Evolutionary conservation across 805 yeast genomes (phyloP).

Genomic region (Pichia cabralensis): DNA sequence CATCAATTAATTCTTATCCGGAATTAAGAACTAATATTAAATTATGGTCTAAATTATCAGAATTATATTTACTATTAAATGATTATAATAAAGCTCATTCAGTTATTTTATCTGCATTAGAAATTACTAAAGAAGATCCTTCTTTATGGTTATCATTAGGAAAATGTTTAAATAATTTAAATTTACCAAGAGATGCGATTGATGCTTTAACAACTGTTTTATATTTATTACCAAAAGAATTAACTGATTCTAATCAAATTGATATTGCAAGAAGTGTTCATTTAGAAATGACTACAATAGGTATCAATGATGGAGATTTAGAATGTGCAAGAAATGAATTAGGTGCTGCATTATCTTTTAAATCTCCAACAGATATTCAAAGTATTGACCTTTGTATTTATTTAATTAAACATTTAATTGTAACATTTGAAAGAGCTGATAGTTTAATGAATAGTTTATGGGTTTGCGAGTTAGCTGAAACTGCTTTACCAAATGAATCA

Average conservation of each 20-base stretch:
- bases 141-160: conserved; percentile 40
- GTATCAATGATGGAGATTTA: conserved; percentile 39
- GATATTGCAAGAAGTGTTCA: conserved; percentile 43
- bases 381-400: conserved; percentile 35
- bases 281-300: conserved; percentile 47
- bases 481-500: conserved; percentile 34
- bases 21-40: conserved; percentile 29
- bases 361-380: conserved; percentile 27
- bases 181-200: conserved; percentile 36
- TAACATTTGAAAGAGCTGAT: conserved; percentile 41
- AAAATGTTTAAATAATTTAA: conserved; percentile 35
- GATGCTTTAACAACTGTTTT: conserved; percentile 37
- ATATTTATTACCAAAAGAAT: conserved; percentile 29
- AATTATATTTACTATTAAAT: conserved; percentile 38
- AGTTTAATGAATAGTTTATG: conserved; percentile 40
- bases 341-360: conserved; percentile 38
- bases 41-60: conserved; percentile 41
- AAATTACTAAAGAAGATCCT: conserved; percentile 25
- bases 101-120: conserved; percentile 15
- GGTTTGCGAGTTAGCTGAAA: conserved; percentile 39
- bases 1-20: conserved; percentile 30
- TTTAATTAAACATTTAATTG: conserved; percentile 25
- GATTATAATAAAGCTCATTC: conserved; percentile 43
- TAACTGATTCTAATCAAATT: conserved; percentile 25
- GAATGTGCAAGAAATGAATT: conserved; percentile 42